Evolutionary conservation across 2,329 filamentous ascomycete species (phyloP), one percentile per base, ranked within the genome.

Genomic region (Microcyclospora tardicrescens): DNA sequence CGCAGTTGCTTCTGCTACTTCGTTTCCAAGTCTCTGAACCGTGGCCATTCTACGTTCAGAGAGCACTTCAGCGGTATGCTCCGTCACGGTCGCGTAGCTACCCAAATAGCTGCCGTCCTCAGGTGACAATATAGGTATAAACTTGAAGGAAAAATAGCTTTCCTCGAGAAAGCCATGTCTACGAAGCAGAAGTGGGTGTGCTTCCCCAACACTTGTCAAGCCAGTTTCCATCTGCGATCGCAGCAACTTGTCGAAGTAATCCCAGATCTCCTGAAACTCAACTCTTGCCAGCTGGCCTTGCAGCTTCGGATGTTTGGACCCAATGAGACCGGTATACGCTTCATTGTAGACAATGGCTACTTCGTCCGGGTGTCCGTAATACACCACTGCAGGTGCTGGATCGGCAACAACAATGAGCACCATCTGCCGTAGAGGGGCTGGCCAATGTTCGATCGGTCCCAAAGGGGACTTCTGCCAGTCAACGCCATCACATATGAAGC

Each of bases 91-190:
- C 24, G 51, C 44, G 11, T 49, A 37, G 2, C 48, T 35, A 2
- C 53, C 54, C 13, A 46, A 37, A 1, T 32, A 37, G 14, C 37
- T 32, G 6, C 50, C 51, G n/a, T 45, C 42, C 2, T 41, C 24
- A 5, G 45, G 48, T 10, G 53, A 37, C 10, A 58, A 41, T 1
- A n/a, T n/a, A n/a, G 56, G 56, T 8, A 48, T 47, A 28, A 52
- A 50, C 15, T 51, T 41, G 44, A 48, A 58, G n/a, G 28, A 10
- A n/a, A 30, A 30, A 37, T 52, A 57, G 1, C 47, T 51, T 37
- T 58, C 54, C 33, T 59, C 55, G 4, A 51, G 19, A 10, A 48
- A 49, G 10, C 49, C 54, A 28, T 53, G 43, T 12, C 55, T 42
- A 10, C 48, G 41, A 32, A 57, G 46, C 6, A 46, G 39, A 5